These are phyloP conservation scores for Termitomyces sp. DNA, from an alignment of 768 basidiomycete genomes.

Conservation along the genomic window DNA sequence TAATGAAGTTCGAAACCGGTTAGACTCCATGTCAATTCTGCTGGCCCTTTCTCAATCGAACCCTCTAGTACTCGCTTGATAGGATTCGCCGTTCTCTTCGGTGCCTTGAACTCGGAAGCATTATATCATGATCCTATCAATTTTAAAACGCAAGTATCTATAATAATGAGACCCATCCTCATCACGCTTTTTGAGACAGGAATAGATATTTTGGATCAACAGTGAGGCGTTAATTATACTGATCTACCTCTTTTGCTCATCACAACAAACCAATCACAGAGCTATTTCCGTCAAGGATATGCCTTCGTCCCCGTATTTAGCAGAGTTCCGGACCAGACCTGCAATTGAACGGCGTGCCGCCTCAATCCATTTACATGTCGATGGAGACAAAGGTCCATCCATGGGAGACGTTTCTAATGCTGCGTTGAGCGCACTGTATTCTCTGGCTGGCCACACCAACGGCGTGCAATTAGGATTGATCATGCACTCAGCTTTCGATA, in stretches of 20 bases:
- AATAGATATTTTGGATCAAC: constrained; percentile 52
- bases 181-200: constrained; percentile 60
- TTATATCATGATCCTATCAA: constrained; percentile 67
- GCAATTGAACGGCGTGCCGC: constrained; percentile 77
- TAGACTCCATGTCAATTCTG: constrained; percentile 5
- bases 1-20: constrained; percentile 74
- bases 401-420: constrained; percentile 69
- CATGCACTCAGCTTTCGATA: constrained; percentile 68
- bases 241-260: constrained; percentile 5
- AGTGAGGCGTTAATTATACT: constrained; percentile 40
- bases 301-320: constrained; percentile 71
- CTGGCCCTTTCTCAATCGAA: not conserved
- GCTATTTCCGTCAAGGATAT: constrained; percentile 59
- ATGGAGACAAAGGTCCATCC: constrained; percentile 83
- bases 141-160: constrained; percentile 65
- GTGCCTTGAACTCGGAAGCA: constrained; percentile 79
- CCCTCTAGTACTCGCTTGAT: constrained; percentile 69
- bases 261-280: constrained; percentile 27
- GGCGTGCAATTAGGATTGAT: constrained; percentile 67
- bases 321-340: constrained; percentile 80
- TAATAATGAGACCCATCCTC: constrained; percentile 69
- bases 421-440: constrained; percentile 63
- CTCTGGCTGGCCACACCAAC: constrained; percentile 70
- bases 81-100: constrained; percentile 77
- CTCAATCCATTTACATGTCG: constrained; percentile 83